A percentile compares a stretch with the other conserved stretches of the same genome.
These are phyloP conservation scores for Malania oleifera DNA, from an alignment of 164 flowering plant genomes.

Conservation along the genomic window DNA sequence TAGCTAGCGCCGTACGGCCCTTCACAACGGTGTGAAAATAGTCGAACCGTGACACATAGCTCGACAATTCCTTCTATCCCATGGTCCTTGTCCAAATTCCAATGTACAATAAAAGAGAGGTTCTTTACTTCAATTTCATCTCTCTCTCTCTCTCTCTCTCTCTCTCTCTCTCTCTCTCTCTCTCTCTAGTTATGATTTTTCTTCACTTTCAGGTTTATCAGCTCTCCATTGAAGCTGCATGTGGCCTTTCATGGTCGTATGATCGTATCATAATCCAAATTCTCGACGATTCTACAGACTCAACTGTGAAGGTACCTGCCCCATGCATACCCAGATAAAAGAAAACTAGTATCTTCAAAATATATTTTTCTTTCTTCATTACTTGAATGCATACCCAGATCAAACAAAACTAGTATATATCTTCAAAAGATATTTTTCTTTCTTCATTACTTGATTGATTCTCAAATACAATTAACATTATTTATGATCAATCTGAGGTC, in stretches of 20 bases:
- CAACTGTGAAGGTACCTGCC: conserved; percentile 49
- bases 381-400: too few relatives aligned
- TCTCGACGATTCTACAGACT: conserved; percentile 85
- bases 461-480: too few relatives aligned
- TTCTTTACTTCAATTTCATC: conserved; percentile 10
- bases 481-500: too few relatives aligned
- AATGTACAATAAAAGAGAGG: conserved; percentile 88
- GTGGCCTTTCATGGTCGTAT: conserved; percentile 89
- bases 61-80: conserved; percentile 52
- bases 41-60: too few relatives aligned
- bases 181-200: neutral
- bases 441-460: too few relatives aligned
- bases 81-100: conserved; percentile 88
- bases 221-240: conserved; percentile 84
- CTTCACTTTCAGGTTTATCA: conserved; percentile 58
- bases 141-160: neutral
- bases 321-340: too few relatives aligned
- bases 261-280: conserved; percentile 81
- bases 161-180: neutral
- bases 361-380: too few relatives aligned
- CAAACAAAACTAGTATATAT: too few relatives aligned
- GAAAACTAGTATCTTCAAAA: too few relatives aligned
- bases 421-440: too few relatives aligned
- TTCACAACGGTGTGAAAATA: too few relatives aligned
- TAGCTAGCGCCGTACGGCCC: too few relatives aligned